Evolutionary conservation across 2,329 filamentous ascomycete genomes (phyloP).

Genomic region (Pseudocercospora cruenta): DNA sequence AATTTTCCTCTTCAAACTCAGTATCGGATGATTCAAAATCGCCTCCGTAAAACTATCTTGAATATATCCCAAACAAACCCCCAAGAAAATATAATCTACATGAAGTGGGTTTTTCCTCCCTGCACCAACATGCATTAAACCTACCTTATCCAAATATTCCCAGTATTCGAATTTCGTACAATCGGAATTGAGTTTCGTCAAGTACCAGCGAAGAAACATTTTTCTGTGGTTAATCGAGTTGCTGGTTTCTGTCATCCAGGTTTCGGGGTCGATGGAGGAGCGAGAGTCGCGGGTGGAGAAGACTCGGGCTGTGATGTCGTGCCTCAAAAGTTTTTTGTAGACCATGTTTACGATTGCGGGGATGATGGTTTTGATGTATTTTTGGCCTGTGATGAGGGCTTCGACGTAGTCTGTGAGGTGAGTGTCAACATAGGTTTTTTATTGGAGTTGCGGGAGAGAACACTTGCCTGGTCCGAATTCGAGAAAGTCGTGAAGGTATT

Average conservation of each 20-base stretch:
- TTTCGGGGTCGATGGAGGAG: slow-evolving; percentile 69
- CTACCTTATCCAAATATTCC: slow-evolving; percentile 83
- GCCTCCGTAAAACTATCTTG: slow-evolving; percentile 78
- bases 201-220: slow-evolving; percentile 75
- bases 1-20: slow-evolving; percentile 70
- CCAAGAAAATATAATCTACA: slow-evolving; percentile 80
- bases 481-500: slow-evolving; percentile 74
- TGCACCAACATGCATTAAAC: slow-evolving; percentile 79
- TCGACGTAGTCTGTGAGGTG: slow-evolving; percentile 66
- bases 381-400: slow-evolving; percentile 68
- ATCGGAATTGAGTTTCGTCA: slow-evolving; percentile 74
- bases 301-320: slow-evolving; percentile 79
- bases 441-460: background rate
- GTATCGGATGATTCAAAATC: slow-evolving; percentile 69
- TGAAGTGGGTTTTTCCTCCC: slow-evolving; percentile 73
- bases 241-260: slow-evolving; percentile 66
- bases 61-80: slow-evolving; percentile 72
- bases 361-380: slow-evolving; percentile 81
- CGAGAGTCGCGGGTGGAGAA: slow-evolving; percentile 66
- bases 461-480: slow-evolving; percentile 58
- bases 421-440: too few relatives aligned
- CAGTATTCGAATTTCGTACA: slow-evolving; percentile 77
- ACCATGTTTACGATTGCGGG: slow-evolving; percentile 83
- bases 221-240: slow-evolving; percentile 77
- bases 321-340: slow-evolving; percentile 78